A percentile compares a stretch with the other conserved stretches of the same genome.
phyloP scores from a whole-genome alignment of 805 yeast genomes.

The Myxozyma vanderwaltii region DNA sequence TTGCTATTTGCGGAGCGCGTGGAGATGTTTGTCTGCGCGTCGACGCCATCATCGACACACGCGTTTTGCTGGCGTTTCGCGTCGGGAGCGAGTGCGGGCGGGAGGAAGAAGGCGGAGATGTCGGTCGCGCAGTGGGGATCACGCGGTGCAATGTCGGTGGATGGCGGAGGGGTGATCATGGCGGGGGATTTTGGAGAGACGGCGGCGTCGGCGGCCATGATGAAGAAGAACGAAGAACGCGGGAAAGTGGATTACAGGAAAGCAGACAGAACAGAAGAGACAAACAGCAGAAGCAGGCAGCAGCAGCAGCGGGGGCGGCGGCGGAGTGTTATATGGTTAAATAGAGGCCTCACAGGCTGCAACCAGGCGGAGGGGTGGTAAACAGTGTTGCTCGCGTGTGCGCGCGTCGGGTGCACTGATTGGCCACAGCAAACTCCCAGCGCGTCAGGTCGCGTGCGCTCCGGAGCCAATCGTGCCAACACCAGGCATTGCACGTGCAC shows the following conservation, averaged over 20 bases:
- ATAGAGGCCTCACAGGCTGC: background rate
- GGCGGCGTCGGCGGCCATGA: background rate
- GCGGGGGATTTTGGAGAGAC: conserved; percentile 5
- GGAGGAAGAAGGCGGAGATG: conserved; percentile 22
- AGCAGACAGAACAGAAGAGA: background rate
- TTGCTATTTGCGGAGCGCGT: background rate
- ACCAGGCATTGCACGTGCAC: conserved; percentile 7
- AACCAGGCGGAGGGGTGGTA: background rate
- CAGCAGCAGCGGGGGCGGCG: background rate
- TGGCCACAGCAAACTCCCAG: conserved; percentile 14
- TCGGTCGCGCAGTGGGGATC: conserved; percentile 23
- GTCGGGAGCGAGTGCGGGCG: conserved; percentile 18
- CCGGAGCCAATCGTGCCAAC: conserved; percentile 17
- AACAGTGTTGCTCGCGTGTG: conserved; percentile 25
- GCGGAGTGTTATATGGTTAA: too few species aligned
- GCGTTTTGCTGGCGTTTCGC: background rate
- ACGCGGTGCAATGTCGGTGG: conserved; percentile 29
- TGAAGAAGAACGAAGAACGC: background rate
- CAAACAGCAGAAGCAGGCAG: background rate
- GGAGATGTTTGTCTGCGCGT: background rate
- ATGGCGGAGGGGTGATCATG: conserved; percentile 33
- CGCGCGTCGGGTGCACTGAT: conserved; percentile 13
- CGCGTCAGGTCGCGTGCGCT: conserved; percentile 26
- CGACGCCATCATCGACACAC: background rate
- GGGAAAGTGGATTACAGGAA: background rate